These are phyloP conservation scores for Myriosclerotinia duriaeana DNA, from an alignment of 2,329 filamentous ascomycete species.

Conservation along the genomic window DNA sequence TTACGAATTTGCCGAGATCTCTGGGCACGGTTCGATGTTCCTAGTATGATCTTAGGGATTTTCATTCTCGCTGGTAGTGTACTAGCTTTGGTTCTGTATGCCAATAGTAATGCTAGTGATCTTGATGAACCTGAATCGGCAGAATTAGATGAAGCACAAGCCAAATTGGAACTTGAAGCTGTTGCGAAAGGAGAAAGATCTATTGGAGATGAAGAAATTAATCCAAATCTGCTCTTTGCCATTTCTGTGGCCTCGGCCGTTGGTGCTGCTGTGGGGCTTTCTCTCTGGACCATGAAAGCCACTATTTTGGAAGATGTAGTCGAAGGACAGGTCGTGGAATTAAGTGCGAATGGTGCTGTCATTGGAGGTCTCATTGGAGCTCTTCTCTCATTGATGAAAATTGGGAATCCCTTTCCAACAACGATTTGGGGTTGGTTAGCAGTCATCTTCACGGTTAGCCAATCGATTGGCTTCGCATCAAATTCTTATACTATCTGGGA, in stretches of 20 bases:
- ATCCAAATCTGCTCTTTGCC: slow-evolving; percentile 32
- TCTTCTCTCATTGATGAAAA: slow-evolving; percentile 42
- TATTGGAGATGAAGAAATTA: slow-evolving; percentile 32
- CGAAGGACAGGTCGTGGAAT: slow-evolving; percentile 30
- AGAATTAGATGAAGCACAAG: slow-evolving; percentile 60
- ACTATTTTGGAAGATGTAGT: slow-evolving; percentile 17
- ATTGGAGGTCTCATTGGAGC: slow-evolving; percentile 41
- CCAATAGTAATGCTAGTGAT: slow-evolving; percentile 57
- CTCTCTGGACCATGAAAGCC: slow-evolving; percentile 28
- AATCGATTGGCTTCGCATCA: slow-evolving; percentile 91
- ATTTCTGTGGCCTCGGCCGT: slow-evolving; percentile 34
- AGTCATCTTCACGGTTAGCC: slow-evolving; percentile 75
- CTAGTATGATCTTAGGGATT: slow-evolving; percentile 81
- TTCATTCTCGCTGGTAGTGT: slow-evolving; percentile 67
- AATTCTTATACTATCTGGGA: slow-evolving; percentile 99
- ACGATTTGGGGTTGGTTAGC: slow-evolving; percentile 88
- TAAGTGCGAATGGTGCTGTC: slow-evolving; percentile 31
- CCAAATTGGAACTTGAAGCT: slow-evolving; percentile 53
- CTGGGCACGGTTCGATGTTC: slow-evolving; percentile 90
- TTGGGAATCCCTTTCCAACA: slow-evolving; percentile 62
- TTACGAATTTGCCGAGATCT: slow-evolving; percentile 76
- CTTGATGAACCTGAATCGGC: slow-evolving; percentile 56
- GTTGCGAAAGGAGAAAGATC: slow-evolving; percentile 32
- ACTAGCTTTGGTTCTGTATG: slow-evolving; percentile 69
- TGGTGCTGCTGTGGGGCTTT: slow-evolving; percentile 32